A percentile compares a stretch with the other conserved stretches of the same genome.
Evolutionary conservation across 208 protist species (phyloP).

Genomic region (Tritrichomonas musculus): DNA sequence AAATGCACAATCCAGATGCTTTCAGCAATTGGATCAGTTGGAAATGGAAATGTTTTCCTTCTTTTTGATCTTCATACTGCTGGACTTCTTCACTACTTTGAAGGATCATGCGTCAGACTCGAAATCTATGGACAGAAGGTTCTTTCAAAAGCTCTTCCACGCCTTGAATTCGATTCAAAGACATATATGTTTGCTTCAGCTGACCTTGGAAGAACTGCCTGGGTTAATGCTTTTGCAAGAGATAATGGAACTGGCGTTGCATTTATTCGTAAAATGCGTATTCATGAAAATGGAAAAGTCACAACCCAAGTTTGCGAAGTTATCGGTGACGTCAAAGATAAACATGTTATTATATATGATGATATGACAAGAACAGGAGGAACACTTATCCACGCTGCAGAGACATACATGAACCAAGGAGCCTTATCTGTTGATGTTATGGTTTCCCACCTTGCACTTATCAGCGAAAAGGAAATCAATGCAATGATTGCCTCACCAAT

Average conservation of each 20-base stretch:
- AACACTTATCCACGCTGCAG: conserved; percentile 16
- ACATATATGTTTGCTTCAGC: conserved; percentile 32
- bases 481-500: background rate
- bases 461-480: background rate
- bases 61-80: conserved; percentile 29
- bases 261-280: background rate
- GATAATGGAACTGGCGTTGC: background rate
- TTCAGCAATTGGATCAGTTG: background rate
- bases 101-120: background rate
- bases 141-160: background rate
- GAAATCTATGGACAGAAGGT: conserved; percentile 5
- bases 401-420: background rate
- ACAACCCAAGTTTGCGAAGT: background rate
- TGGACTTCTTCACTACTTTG: conserved; percentile 24
- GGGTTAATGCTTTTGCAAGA: conserved; percentile 18
- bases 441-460: background rate
- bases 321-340: background rate
- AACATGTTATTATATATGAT: background rate
- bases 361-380: conserved; percentile 26
- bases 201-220: conserved; percentile 2
- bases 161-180: background rate
- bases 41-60: conserved; percentile 25
- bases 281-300: background rate
- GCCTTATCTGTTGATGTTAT: background rate
- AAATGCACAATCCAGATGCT: conserved; percentile 34